A percentile compares a stretch with the other conserved stretches of the same genome.
Evolutionary conservation across 345 rosid species (phyloP).

Genomic region (Mercurialis annua): DNA sequence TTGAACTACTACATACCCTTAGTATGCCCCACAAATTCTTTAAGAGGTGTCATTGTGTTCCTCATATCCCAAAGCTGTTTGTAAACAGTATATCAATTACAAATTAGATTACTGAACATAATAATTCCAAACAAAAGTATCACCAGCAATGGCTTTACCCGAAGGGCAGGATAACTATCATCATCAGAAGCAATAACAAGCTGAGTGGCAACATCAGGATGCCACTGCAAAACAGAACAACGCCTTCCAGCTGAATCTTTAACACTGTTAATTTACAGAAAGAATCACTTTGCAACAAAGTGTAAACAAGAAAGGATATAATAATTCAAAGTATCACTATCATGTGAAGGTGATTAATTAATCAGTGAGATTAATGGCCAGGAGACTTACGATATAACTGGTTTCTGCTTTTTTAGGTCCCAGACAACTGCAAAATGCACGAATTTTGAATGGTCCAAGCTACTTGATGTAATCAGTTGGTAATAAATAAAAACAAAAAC

Average conservation of each 20-base stretch:
- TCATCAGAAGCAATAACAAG: slow-evolving; percentile 98
- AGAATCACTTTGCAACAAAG: slow-evolving; percentile 15
- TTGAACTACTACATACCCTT: slow-evolving; percentile 51
- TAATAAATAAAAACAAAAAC: background rate
- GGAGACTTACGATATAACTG: slow-evolving; percentile 72
- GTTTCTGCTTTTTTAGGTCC: slow-evolving; percentile 98
- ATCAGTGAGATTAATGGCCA: background rate
- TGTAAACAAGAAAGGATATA: background rate
- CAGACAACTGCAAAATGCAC: slow-evolving; percentile 62
- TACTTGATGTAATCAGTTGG: slow-evolving; percentile 2
- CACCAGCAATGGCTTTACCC: slow-evolving; percentile 44
- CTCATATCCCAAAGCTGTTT: slow-evolving; percentile 99
- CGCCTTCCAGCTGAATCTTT: slow-evolving; percentile 87
- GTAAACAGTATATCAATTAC: slow-evolving; percentile 17
- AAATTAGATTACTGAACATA: background rate
- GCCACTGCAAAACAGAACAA: slow-evolving; percentile 98
- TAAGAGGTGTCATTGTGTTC: slow-evolving; percentile 80
- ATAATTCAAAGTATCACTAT: background rate
- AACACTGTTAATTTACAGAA: slow-evolving; percentile 53
- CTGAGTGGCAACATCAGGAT: slow-evolving; percentile 97
- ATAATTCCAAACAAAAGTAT: background rate
- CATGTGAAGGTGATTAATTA: background rate
- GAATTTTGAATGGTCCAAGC: slow-evolving; percentile 13
- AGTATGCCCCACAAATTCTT: slow-evolving; percentile 86
- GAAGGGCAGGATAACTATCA: slow-evolving; percentile 71